Percentiles rank a stretch among this genome's conserved stretches.
These are phyloP conservation scores for Candida maltosa DNA, from an alignment of 805 yeast genomes.

Conservation along the genomic window DNA sequence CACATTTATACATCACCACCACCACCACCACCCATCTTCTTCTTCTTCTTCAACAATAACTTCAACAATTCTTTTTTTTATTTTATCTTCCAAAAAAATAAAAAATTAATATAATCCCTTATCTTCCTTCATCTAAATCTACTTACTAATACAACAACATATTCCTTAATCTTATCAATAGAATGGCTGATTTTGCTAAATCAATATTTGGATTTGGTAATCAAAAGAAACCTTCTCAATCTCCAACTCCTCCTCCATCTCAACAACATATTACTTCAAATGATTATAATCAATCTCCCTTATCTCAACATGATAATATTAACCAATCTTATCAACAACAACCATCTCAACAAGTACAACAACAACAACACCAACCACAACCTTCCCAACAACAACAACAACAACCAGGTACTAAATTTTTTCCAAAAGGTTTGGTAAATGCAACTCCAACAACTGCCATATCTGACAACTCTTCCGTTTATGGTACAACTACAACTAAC, in stretches of 20 bases:
- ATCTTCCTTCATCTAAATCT: neutral
- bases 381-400: constrained; percentile 5
- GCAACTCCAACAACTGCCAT: constrained; percentile 68
- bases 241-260: constrained; percentile 7
- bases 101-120: no score
- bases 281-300: constrained; percentile 8
- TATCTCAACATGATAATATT: no score
- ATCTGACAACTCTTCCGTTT: constrained; percentile 57
- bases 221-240: constrained; percentile 19
- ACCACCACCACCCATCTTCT: no score
- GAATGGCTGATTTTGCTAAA: constrained; percentile 45
- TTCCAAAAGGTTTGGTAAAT: constrained; percentile 35
- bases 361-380: constrained; percentile 7
- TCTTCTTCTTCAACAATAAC: no score
- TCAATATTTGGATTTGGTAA: constrained; percentile 40
- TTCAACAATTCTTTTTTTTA: no score
- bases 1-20: no score
- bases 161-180: neutral
- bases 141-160: constrained; percentile 1
- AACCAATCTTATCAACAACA: constrained; percentile 7
- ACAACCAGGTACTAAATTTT: constrained; percentile 15
- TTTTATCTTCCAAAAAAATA: no score
- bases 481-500: constrained; percentile 51
- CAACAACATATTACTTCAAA: constrained; percentile 2
- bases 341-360: neutral